Conservation (phyloP, 805 yeast species). For the Candida ficus region DNA sequence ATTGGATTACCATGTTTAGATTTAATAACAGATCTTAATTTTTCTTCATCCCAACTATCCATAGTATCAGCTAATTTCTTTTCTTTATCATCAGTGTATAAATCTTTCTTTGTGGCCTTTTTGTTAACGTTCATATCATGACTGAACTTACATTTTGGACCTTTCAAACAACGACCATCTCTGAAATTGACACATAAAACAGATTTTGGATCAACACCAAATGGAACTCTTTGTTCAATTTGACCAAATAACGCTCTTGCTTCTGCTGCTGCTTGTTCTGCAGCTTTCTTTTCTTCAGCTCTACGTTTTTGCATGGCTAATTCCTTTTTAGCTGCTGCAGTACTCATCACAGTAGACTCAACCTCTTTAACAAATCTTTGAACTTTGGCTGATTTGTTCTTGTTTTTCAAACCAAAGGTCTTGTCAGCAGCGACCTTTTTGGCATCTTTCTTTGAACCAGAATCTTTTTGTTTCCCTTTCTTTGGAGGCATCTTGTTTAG, state of each 20-base stretch:
- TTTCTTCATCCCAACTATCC: constrained; percentile 97
- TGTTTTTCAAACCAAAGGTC: constrained; percentile 94
- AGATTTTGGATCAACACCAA: constrained; percentile 96
- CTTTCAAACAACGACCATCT: constrained; percentile 79
- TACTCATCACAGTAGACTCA: constrained; percentile 48
- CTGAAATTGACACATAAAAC: constrained; percentile 87
- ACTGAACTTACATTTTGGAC: constrained; percentile 81
- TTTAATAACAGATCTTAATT: constrained; percentile 75
- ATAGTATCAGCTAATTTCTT: constrained; percentile 76
- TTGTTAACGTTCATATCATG: constrained; percentile 85
- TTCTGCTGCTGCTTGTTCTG: constrained; percentile 84
- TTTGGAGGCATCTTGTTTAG: constrained; percentile 67
- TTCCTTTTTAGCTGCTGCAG: constrained; percentile 56
- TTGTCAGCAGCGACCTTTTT: constrained; percentile 77
- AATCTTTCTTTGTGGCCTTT: constrained; percentile 83
- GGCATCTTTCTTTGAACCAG: constrained; percentile 44
- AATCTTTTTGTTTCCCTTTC: constrained; percentile 47
- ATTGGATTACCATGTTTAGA: constrained; percentile 90
- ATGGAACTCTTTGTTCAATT: constrained; percentile 82
- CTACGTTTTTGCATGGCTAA: constrained; percentile 69
- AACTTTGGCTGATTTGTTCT: constrained; percentile 89
- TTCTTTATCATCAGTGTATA: constrained; percentile 81
- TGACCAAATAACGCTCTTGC: constrained; percentile 73
- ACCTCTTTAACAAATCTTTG: constrained; percentile 69
- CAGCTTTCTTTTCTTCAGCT: constrained; percentile 81